These are phyloP conservation scores for Rubroboletus satanas DNA, from an alignment of 768 basidiomycete species.

Conservation along the genomic window DNA sequence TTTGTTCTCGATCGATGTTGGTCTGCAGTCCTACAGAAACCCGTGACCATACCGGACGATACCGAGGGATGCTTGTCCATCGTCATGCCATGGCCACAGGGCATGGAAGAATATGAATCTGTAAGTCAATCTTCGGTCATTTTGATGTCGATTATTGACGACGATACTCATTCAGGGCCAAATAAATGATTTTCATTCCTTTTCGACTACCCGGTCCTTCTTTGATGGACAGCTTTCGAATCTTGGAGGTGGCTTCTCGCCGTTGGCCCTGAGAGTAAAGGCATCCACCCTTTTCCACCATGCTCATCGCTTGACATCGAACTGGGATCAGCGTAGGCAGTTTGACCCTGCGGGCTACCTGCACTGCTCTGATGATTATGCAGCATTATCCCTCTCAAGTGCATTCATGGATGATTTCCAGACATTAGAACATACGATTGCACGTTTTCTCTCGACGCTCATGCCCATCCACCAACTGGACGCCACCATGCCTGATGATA, in stretches of 20 bases:
- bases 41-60: constrained; percentile 62
- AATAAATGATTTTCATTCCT: constrained; percentile 45
- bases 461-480: constrained; percentile 64
- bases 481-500: constrained; percentile 51
- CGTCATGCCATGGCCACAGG: constrained; percentile 74
- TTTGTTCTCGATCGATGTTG: constrained; percentile 79
- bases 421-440: constrained; percentile 59
- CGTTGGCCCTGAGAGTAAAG: constrained; percentile 64
- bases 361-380: constrained; percentile 20
- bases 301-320: constrained; percentile 56
- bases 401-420: constrained; percentile 56
- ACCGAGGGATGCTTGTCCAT: constrained; percentile 55
- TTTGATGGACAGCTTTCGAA: constrained; percentile 54
- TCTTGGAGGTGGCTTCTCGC: constrained; percentile 52
- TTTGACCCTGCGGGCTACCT: constrained; percentile 17
- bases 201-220: constrained; percentile 61
- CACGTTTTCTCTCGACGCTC: constrained; percentile 59
- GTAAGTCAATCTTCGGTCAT: constrained; percentile 39
- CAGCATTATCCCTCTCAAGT: constrained; percentile 44
- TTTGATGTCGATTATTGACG: constrained; percentile 11
- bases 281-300: constrained; percentile 72
- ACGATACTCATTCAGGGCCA: constrained; percentile 47
- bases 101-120: constrained; percentile 66
- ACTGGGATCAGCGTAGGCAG: constrained; percentile 56
- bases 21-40: constrained; percentile 70